Evolutionary conservation across 2,329 filamentous ascomycete species (phyloP), one percentile per base, ranked within the genome.

Genomic region (Cercospora sp.): DNA sequence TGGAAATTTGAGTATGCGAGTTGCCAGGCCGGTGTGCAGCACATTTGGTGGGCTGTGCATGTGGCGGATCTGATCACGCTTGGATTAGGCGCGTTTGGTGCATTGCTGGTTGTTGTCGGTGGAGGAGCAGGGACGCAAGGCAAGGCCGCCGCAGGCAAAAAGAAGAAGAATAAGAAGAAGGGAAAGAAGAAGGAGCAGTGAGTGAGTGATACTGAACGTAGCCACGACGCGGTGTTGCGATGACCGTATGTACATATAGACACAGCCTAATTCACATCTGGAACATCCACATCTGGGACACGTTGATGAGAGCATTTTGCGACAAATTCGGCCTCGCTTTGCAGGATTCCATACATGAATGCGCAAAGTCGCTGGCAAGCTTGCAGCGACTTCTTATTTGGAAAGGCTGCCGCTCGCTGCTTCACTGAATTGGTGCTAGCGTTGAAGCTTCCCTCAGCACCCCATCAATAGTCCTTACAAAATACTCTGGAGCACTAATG

Each of bases 21-120:
- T 71, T 99, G 95, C 77, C 85, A 87, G 2, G 81, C 97, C 40
- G 95, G 95, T 0, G 88, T 89, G 26, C 94, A 97, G 84, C 93
- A 97, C 81, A 85, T 94, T 63, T 99, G 95, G 95, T 99, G 95
- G 95, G 85, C 87, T 4, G 88, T 95, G 5, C 94, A 98, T 82
- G 85, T 94, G 57, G 69, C 93, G 37, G 90, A 93, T 76, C 71
- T 93, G 2, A 73, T 87, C 10, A 60, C 81, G 32, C 63, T 82
- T 7, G 75, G 80, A 43, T 65, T 79, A 26, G 69, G 73, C 9
- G 21, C 75, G 9, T 45, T 34, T 18, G 71, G 65, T 9, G 59
- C 70, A 21, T 8, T 69, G n/a, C 60, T 51, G 59, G 40, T 26
- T 26, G 26, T 37, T 64, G 24, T 30, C 68, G 7, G 66, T 53